These are phyloP conservation scores for Cunninghamia lanceolata DNA, from an alignment of 75 land plant genomes.

Conservation along the genomic window DNA sequence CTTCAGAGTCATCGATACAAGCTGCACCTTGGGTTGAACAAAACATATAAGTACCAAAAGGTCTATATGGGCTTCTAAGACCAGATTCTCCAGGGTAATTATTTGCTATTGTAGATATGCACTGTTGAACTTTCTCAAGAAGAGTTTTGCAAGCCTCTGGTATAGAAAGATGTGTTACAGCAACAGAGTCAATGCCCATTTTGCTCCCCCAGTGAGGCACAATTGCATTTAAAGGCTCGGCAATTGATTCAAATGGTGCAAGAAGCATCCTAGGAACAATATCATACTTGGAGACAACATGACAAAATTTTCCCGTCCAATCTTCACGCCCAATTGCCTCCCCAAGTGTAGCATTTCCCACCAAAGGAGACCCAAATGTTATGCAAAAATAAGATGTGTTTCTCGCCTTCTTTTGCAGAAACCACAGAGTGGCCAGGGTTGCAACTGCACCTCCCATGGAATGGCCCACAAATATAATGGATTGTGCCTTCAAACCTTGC, in stretches of 20 bases:
- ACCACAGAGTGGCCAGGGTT: not conserved
- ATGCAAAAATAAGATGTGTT: too few relatives aligned
- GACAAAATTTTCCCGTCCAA: too few relatives aligned
- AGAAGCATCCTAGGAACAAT: conserved; percentile 16
- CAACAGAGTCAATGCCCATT: too few relatives aligned
- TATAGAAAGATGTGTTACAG: too few relatives aligned
- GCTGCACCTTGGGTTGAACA: conserved; percentile 11
- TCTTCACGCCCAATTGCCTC: too few relatives aligned
- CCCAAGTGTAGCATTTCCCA: too few relatives aligned
- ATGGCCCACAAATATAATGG: not conserved
- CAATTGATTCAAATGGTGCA: conserved; percentile 15
- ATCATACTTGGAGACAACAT: too few relatives aligned
- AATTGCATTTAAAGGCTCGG: conserved; percentile 1
- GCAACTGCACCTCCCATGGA: not conserved
- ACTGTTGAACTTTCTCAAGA: not conserved
- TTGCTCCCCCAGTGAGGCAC: not conserved
- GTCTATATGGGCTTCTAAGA: conserved; percentile 14
- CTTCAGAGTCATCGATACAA: conserved; percentile 4
- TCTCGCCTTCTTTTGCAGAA: too few relatives aligned
- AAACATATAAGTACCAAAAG: conserved; percentile 11
- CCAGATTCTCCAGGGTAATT: not conserved
- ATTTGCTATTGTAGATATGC: not conserved
- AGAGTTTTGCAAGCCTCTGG: not conserved
- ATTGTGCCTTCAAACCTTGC: not conserved
- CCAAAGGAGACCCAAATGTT: too few relatives aligned